Base-by-base conservation (phyloP, 2,329 filamentous ascomycete genomes). In the Paracoccidioides brasiliensis region DNA sequence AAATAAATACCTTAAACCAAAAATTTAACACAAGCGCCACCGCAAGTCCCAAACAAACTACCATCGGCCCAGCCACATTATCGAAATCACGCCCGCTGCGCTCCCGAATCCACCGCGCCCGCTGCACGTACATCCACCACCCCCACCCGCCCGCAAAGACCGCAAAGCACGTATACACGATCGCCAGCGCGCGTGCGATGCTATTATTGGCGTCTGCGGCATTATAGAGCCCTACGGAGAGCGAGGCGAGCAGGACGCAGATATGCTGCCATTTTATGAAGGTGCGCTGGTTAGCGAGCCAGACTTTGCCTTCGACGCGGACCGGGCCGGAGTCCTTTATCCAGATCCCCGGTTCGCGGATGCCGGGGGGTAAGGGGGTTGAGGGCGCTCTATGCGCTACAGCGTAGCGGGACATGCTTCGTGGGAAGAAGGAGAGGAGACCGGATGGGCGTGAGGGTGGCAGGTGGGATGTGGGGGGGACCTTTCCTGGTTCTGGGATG, bases 231-330 rank as follows among this genome's bases (percentile, higher is more conserved):
- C 85, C 88, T 10, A 98, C 75, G 0, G 88, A 88, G 35, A 98
- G 74, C 28, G 85, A 84, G 41, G 90, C 90, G 30, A 98, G 82
- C 12, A 98, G 78, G 51, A 98, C 82, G 59, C 83, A 85, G 65
- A 98, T 90, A 70, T 97, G 90, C 75, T 97, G 88, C 93, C 93
- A 98, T 72, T 96, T 97, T 71, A 98, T 85, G 69, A 96, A 98
- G 0, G 93, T 98, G 59, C 93, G 85, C 74, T 98, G 91, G 71
- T 98, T 98, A 55, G 93, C 93, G 56, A 98, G 84, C 91, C 93
- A 98, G 35, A 98, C 91, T 73, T 98, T 98, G 59, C 89, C 90
- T 74, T 98, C 93, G 56, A 98, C 89, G 67, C 90, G 86, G 61
- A 97, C 80, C 40, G 90, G 87, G 3, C 93, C 91, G 38, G 86